Conservation (phyloP, 805 yeast genomes). For the Kuraishia capsulata region DNA sequence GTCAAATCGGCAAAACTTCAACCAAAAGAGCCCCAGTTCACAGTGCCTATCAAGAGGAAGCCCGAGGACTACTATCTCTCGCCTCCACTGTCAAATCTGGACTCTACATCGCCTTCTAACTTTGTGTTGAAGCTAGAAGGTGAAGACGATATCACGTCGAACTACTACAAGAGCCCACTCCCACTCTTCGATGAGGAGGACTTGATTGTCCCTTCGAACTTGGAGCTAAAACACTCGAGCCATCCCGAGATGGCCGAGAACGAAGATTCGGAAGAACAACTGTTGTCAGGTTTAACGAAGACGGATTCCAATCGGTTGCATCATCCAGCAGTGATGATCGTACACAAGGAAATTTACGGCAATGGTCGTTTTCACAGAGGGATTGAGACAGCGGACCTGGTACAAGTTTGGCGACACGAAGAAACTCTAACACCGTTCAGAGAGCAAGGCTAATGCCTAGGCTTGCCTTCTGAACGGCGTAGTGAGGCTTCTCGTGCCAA, state of each 20-base stretch:
- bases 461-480: too few relatives aligned
- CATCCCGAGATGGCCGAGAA: neutral
- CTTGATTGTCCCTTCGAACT: neutral
- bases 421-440: too few relatives aligned
- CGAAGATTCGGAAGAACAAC: neutral
- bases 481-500: too few relatives aligned
- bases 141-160: neutral
- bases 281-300: neutral
- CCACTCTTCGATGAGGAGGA: slow-evolving; percentile 3
- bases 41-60: neutral
- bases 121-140: slow-evolving; percentile 1
- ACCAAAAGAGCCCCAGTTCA: neutral
- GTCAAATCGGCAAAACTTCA: too few relatives aligned
- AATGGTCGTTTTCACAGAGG: neutral
- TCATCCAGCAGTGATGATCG: slow-evolving; percentile 7
- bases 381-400: neutral
- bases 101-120: slow-evolving; percentile 2
- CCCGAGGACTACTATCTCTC: slow-evolving; percentile 2
- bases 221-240: slow-evolving; percentile 3
- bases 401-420: too few relatives aligned
- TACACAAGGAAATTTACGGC: neutral
- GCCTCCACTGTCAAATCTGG: slow-evolving; percentile 2
- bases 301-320: slow-evolving; percentile 6
- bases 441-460: too few relatives aligned
- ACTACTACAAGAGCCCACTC: slow-evolving; percentile 2